A percentile compares a stretch with the other conserved stretches of the same genome.
Conservation (phyloP, 169 alveolate genomes). For the Plasmodium vivax region DNA sequence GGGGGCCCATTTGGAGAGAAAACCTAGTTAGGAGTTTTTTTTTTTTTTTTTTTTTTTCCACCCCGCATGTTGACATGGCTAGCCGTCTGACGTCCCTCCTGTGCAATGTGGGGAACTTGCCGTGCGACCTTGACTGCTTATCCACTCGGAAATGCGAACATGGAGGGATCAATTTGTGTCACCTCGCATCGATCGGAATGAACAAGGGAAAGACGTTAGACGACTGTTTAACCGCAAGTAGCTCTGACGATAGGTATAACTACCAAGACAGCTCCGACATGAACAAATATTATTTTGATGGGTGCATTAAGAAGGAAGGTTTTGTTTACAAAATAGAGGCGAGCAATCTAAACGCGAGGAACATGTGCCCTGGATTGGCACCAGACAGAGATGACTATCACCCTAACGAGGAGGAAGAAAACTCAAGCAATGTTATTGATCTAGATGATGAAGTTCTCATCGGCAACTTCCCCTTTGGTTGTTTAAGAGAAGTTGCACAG, state of each 20-base stretch:
- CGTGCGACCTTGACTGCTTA: neutral
- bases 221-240: neutral
- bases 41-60: neutral
- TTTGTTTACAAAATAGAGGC: neutral
- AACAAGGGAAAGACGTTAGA: neutral
- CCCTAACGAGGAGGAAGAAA: neutral
- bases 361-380: neutral
- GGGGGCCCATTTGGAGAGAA: neutral
- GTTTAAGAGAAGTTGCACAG: neutral
- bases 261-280: conserved; percentile 9
- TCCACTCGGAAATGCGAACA: neutral
- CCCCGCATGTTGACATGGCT: neutral
- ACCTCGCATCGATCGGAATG: neutral
- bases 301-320: neutral
- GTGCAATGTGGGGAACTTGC: neutral
- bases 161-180: conserved; percentile 1
- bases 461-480: conserved; percentile 10
- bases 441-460: conserved; percentile 19
- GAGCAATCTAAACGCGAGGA: neutral
- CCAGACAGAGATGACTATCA: neutral
- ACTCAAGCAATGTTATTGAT: conserved; percentile 1
- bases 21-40: neutral
- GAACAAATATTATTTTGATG: neutral
- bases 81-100: conserved; percentile 11
- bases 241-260: neutral